These are phyloP conservation scores for Acer yangbiense DNA, from an alignment of 345 rosid genomes.

Conservation along the genomic window DNA sequence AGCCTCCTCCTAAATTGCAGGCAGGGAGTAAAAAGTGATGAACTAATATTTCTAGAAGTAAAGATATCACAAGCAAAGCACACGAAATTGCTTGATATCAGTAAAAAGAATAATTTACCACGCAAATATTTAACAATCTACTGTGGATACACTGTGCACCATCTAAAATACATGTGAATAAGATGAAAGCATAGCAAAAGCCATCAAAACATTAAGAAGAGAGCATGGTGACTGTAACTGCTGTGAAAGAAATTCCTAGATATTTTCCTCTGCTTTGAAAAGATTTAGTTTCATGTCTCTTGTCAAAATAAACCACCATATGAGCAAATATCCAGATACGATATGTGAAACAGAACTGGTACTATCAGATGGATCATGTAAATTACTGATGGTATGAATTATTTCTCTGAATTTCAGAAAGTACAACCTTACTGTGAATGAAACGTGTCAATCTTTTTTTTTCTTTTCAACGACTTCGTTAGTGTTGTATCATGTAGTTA, in stretches of 20 bases:
- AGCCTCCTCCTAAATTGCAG: slow-evolving; percentile 53
- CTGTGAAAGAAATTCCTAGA: neutral
- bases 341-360: neutral
- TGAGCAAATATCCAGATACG: neutral
- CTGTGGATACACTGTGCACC: neutral
- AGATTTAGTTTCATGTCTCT: neutral
- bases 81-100: neutral
- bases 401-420: no score
- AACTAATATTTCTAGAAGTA: neutral
- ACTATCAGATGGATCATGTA: neutral
- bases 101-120: neutral
- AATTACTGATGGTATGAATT: no score
- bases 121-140: neutral
- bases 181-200: neutral
- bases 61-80: neutral
- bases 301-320: neutral
- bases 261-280: neutral
- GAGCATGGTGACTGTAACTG: no score
- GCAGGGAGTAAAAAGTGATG: neutral
- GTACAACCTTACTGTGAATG: neutral
- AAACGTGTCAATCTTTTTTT: neutral
- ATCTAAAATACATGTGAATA: no score
- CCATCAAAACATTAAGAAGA: neutral
- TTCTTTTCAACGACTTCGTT: neutral
- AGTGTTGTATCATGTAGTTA: neutral